Percentiles rank a stretch among this genome's conserved stretches.
These are phyloP conservation scores for Fragilariopsis cylindrus DNA, from an alignment of 108 stramenopile species.

Conservation along the genomic window DNA sequence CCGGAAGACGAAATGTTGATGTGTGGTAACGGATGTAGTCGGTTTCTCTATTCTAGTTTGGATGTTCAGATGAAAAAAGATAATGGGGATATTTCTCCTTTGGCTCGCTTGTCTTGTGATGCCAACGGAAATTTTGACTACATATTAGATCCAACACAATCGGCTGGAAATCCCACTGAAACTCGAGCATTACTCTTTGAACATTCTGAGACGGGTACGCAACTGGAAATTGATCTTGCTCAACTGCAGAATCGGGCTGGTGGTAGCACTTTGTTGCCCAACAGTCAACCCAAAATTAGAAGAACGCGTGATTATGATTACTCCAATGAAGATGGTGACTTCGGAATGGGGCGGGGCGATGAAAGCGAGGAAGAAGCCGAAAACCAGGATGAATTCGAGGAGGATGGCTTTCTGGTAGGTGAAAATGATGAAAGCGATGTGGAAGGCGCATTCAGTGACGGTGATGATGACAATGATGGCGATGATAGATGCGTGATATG, in stretches of 20 bases:
- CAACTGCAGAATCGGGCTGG: constrained; percentile 18
- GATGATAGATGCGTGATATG: constrained; percentile 55
- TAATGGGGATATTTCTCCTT: constrained; percentile 15
- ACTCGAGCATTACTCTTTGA: constrained; percentile 32
- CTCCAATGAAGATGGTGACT: constrained; percentile 6
- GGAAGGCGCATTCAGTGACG: constrained; percentile 26
- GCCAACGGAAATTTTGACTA: constrained; percentile 20
- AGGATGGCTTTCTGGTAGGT: constrained; percentile 57
- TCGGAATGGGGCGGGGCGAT: constrained; percentile 14
- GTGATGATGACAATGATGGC: constrained; percentile 1
- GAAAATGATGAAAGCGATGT: constrained; percentile 18
- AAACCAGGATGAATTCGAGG: constrained; percentile 52
- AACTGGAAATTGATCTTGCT: constrained; percentile 49
- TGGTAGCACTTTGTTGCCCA: constrained; percentile 25
- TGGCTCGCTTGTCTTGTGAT: constrained; percentile 21
- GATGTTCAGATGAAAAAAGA: constrained; percentile 17
- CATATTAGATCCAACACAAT: constrained; percentile 3
- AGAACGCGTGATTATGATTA: not conserved
- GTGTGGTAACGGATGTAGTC: constrained; percentile 39
- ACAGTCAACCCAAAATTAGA: not conserved
- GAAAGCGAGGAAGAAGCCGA: constrained; percentile 46
- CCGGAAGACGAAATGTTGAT: constrained; percentile 62
- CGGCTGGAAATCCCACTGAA: constrained; percentile 12
- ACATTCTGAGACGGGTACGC: constrained; percentile 55
- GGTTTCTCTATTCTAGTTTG: constrained; percentile 37